phyloP scores from a whole-genome alignment of 176 grass and related monocot genomes.

The Areca catechu region DNA sequence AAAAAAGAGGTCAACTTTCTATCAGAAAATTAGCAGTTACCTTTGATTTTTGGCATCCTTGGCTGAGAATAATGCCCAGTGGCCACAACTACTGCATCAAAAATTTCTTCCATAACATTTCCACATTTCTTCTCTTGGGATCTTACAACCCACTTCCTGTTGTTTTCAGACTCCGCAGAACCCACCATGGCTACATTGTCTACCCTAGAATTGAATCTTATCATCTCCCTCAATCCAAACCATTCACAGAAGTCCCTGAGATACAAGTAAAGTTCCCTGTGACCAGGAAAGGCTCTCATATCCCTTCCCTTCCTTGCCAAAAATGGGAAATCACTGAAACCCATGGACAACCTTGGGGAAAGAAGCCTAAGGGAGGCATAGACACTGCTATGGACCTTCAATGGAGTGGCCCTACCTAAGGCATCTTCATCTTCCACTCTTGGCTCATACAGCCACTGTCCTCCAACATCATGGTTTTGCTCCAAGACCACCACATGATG shows the following conservation, averaged over 20 bases:
- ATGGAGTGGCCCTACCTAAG: constrained; percentile 6
- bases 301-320: constrained; percentile 1
- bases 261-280: constrained; percentile 24
- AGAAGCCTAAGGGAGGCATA: constrained; percentile 23
- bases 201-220: constrained; percentile 32
- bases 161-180: background rate
- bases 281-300: constrained; percentile 15
- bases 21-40: background rate
- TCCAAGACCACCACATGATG: constrained; percentile 34
- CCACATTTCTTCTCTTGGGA: background rate
- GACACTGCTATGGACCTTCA: constrained; percentile 11
- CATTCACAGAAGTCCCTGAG: constrained; percentile 25
- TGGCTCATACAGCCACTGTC: constrained; percentile 43
- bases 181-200: constrained; percentile 3
- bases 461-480: constrained; percentile 24
- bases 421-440: background rate
- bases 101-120: constrained; percentile 1
- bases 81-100: constrained; percentile 37
- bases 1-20: too few species aligned
- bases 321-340: constrained; percentile 39
- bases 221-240: constrained; percentile 22
- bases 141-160: constrained; percentile 3
- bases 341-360: background rate
- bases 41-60: constrained; percentile 11
- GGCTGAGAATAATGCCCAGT: constrained; percentile 16